phyloP scores from a whole-genome alignment of 371 early-diverging fungal genomes.

The Rhizopus arrhizus region DNA sequence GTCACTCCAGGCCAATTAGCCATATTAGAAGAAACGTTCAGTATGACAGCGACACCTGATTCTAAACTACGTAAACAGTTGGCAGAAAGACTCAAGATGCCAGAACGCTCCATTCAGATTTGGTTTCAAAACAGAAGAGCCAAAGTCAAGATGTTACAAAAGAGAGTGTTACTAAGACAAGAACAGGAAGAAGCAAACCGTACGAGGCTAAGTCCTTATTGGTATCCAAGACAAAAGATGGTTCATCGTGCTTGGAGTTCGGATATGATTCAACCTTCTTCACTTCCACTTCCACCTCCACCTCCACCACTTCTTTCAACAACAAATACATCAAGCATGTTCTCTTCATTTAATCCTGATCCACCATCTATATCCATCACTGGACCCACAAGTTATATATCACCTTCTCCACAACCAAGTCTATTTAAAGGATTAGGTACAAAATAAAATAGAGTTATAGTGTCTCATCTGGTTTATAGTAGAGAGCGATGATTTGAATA shows the following conservation, averaged over 20 bases:
- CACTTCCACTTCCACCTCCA: slow-evolving; percentile 24
- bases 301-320: slow-evolving; percentile 10
- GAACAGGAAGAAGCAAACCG: slow-evolving; percentile 29
- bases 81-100: slow-evolving; percentile 87
- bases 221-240: slow-evolving; percentile 18
- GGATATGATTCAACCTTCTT: slow-evolving; percentile 29
- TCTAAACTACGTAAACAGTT: slow-evolving; percentile 85
- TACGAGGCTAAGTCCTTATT: slow-evolving; percentile 1
- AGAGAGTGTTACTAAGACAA: slow-evolving; percentile 55
- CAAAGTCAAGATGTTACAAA: slow-evolving; percentile 80
- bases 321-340: background rate
- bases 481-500: slow-evolving; percentile 1
- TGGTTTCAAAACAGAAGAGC: slow-evolving; percentile 99
- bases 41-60: slow-evolving; percentile 70
- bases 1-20: slow-evolving; percentile 75
- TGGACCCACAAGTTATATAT: slow-evolving; percentile 18
- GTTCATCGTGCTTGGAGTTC: slow-evolving; percentile 50
- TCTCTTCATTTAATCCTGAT: background rate
- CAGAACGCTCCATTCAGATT: slow-evolving; percentile 92
- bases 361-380: slow-evolving; percentile 18
- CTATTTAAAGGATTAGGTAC: slow-evolving; percentile 19
- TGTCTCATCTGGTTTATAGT: background rate
- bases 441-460: background rate
- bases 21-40: slow-evolving; percentile 75
- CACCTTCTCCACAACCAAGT: slow-evolving; percentile 27